A percentile compares a stretch with the other conserved stretches of the same genome.
Evolutionary conservation across 805 yeast genomes (phyloP).

Genomic region (Starmerella khaoyaiensis): DNA sequence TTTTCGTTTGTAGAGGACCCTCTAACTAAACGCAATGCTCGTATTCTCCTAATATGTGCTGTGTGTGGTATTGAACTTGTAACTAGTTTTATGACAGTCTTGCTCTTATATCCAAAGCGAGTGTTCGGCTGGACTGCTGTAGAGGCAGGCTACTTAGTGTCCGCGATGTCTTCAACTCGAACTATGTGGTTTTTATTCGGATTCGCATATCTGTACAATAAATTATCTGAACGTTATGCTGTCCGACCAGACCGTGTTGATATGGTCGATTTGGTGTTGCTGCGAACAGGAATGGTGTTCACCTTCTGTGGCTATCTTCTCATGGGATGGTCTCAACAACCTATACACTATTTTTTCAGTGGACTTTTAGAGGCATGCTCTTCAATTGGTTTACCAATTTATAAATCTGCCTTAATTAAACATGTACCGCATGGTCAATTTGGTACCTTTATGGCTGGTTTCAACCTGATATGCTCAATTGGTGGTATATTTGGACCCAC

Average conservation of each 20-base stretch:
- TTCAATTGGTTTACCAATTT: conserved; percentile 23
- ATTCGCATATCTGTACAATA: conserved; percentile 21
- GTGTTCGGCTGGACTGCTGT: conserved; percentile 27
- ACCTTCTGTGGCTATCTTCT: conserved; percentile 20
- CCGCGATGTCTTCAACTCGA: conserved; percentile 22
- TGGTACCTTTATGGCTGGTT: conserved; percentile 26
- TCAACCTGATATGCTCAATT: conserved; percentile 14
- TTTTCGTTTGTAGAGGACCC: conserved; percentile 17
- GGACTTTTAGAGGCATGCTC: conserved; percentile 24
- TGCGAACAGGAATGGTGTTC: conserved; percentile 21
- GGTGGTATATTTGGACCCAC: conserved; percentile 17
- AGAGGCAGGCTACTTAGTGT: conserved; percentile 26
- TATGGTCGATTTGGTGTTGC: conserved; percentile 18
- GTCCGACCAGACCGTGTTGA: conserved; percentile 19
- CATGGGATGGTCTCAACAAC: conserved; percentile 20
- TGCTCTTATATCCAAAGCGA: conserved; percentile 24
- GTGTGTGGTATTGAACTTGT: conserved; percentile 18
- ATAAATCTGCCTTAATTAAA: conserved; percentile 24
- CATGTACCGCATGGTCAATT: conserved; percentile 23
- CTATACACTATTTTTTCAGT: conserved; percentile 19
- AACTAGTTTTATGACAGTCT: conserved; percentile 14
- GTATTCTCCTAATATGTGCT: conserved; percentile 17
- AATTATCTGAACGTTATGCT: conserved; percentile 14
- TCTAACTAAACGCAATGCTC: conserved; percentile 18
- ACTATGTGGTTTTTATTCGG: conserved; percentile 22